Base-by-base conservation (phyloP, 257 asterid genomes). In the Nicotiana obtusifolia region DNA sequence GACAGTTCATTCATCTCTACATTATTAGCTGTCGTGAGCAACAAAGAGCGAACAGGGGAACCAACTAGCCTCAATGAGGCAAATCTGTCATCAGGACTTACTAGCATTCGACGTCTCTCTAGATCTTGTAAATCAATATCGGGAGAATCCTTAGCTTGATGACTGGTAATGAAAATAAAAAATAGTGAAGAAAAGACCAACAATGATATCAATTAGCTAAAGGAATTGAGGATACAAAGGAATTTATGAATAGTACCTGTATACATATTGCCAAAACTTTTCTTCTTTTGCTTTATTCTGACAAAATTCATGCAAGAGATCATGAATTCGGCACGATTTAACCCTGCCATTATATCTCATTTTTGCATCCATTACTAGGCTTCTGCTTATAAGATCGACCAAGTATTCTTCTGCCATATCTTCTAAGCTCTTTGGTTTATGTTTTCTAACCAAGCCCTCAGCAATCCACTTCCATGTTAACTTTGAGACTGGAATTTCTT, bases 311-410 rank as follows among this genome's bases (percentile, higher is more conserved):
- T 57, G 80, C 22, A 81, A 30, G 16, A 69, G 66, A 56, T 81
- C 80, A 57, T 69, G 84, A 26, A 81, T 4, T 53, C 68, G 80
- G 71, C 84, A 81, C 2, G 80, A 7, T 56, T 71, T 81, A 22
- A 81, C 57, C 20, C 35, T 37, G 31, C 84, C 84, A 16, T 33
- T 17, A 57, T 31, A 62, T 41, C 64, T 76, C 57, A 47, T 49
- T 69, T 61, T 49, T 2, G 77, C 16, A 28, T 17, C 62, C n/a
- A 37, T 60, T 13, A 81, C 20, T 7, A 81, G 35, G 30, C 69
- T 81, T 81, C 84, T 56, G 6, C 78, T 65, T 20, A 81, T n/a
- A 5, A 81, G 57, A 71, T 81, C 73, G 30, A 33, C 41, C 80
- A 81, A 68, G 19, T 56, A 81, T 9, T 68, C 80, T 30, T 68